Evolutionary conservation across 495 filamentous ascomycete species (phyloP), one percentile per base, ranked within the genome.

Genomic region (Podospora appendiculata): DNA sequence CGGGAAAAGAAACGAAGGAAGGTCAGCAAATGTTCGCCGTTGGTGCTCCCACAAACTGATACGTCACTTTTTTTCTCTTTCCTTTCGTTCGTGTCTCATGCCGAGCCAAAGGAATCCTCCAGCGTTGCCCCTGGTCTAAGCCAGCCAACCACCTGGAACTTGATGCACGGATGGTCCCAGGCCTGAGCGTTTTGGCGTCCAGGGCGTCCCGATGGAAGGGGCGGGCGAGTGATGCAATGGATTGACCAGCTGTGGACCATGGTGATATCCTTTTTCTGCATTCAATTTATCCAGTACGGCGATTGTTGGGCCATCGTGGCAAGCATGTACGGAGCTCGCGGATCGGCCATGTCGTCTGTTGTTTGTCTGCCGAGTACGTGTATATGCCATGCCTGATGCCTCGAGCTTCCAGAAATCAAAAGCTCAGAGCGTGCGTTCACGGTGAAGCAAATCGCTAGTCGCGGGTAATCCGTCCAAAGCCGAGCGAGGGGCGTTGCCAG

Each of bases 381-480:
- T 41, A 12, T 2, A 41, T 41, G n/a, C n/a, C n/a, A n/a, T n/a
- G n/a, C n/a, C n/a, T 16, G 2, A 12, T 41, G 38, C 33, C 32
- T 48, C 8, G 33, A 12, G 16, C 17, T 9, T 49, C n/a, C 16
- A 32, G 8, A 8, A 17, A 14, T 16, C 9, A 16, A 17, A 17
- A 16, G 19, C 38, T 25, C 38, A 50, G 17, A n/a, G n/a, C n/a
- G n/a, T n/a, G n/a, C n/a, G 47, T 41, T 42, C 18, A 50, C n/a
- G 36, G 8, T 45, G 50, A 19, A 32, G 41, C 43, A 18, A 25
- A 25, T 45, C 43, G 43, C 51, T 53, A 41, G 51, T 47, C 51
- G 51, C 51, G 51, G 51, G 32, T 53, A 53, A 52, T 52, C 42
- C 13, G 48, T 36, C 35, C 41, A 43, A 9, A 10, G 18, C n/a